Conservation (phyloP, 345 rosid genomes). For the Geranium rotundifolium region DNA sequence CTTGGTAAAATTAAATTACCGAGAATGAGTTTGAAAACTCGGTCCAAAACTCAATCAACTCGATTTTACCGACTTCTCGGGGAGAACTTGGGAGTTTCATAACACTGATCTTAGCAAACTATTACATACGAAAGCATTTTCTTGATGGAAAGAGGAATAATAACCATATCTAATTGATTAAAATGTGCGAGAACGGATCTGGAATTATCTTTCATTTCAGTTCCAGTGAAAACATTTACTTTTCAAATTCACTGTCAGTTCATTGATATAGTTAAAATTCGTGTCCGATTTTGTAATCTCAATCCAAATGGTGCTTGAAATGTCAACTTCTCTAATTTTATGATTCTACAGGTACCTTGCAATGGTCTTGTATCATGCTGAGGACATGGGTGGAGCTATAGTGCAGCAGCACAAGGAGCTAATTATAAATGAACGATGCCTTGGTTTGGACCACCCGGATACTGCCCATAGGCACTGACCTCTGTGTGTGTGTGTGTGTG, state of each 20-base stretch:
- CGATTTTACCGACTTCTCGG: no score
- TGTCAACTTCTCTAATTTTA: neutral
- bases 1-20: no score
- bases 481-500: neutral
- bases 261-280: neutral
- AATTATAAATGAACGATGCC: constrained; percentile 93
- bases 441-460: constrained; percentile 99
- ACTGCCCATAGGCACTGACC: constrained; percentile 82
- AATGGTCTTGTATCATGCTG: constrained; percentile 98
- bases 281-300: neutral
- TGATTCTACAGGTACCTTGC: constrained; percentile 65
- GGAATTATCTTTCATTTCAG: neutral
- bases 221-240: neutral
- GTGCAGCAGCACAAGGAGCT: constrained; percentile 98
- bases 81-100: no score
- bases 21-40: no score
- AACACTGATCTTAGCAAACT: no score
- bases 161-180: no score
- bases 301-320: neutral
- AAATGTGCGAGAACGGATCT: no score
- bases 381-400: constrained; percentile 98
- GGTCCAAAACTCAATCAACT: no score
- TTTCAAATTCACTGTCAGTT: neutral
- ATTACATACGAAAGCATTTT: no score
- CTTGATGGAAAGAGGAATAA: no score